Base-by-base conservation (phyloP, 1,284 basidiomycete species). In the Ceratobasidium sp. region DNA sequence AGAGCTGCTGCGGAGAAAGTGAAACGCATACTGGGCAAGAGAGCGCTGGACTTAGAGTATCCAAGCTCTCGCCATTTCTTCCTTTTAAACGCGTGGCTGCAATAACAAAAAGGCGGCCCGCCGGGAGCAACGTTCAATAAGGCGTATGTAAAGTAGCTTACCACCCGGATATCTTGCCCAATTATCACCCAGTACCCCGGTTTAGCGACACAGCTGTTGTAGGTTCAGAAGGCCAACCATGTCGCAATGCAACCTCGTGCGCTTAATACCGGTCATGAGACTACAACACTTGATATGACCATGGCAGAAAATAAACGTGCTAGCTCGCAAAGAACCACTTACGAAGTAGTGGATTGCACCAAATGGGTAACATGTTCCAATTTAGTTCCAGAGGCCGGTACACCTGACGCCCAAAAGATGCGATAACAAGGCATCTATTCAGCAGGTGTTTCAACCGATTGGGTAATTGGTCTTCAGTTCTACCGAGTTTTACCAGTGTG, bases 21-120 rank as follows among this genome's bases (percentile, higher is more conserved):
- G 28, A 69, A 58, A 21, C 66, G 66, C 66, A 69, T 69, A n/a
- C 14, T 43, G 30, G 21, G 23, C 41, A 28, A 59, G 57, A 21
- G 35, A 38, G 35, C 4, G 11, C 38, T 21, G 30, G 41, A 41
- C 23, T 6, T 9, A 35, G 23, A 18, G 2, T n/a, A 8, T 11
- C 35, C 35, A 38, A 38, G 35, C 11, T 38, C 35, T 38, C 35
- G 35, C 4, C 35, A 38, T 38, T 38, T 11, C 35, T 11, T 38
- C 35, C 41, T 61, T 61, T 61, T 61, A 44, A 61, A 28, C 38
- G 44, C 7, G 35, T 11, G 16, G 41, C 11, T 23, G 26, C 41
- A 6, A 23, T 28, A 38, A 38, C 41, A 11, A 61, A 28, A 44
- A 23, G 23, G 41, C 58, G 58, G 58, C 7, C 58, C 58, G 58